A percentile compares a stretch with the other conserved stretches of the same genome.
Evolutionary conservation across 2,329 filamentous ascomycete genomes (phyloP).

Genomic region (Pestalotiopsis sp.): DNA sequence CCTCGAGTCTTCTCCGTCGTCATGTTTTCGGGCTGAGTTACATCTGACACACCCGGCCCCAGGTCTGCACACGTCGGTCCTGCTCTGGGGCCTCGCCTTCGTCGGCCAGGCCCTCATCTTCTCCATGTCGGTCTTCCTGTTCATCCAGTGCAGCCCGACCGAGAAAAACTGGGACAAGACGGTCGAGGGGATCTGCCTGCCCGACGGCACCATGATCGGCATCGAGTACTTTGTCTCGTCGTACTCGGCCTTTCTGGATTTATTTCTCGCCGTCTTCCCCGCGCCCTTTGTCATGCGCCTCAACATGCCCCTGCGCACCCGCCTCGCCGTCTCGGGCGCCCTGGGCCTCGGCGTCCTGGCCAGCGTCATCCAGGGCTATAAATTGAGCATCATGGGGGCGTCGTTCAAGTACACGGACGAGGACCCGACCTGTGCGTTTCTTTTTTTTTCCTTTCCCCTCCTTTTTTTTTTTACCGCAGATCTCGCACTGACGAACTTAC

Average conservation of each 20-base stretch:
- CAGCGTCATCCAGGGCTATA: slow-evolving; percentile 7
- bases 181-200: not conserved
- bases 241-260: slow-evolving; percentile 1
- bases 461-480: not conserved
- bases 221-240: slow-evolving; percentile 10
- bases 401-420: not conserved
- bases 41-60: too few species aligned
- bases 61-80: not conserved
- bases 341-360: slow-evolving; percentile 1
- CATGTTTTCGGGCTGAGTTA: too few species aligned
- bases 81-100: slow-evolving; percentile 3
- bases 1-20: too few species aligned
- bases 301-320: slow-evolving; percentile 2
- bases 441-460: not conserved
- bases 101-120: slow-evolving; percentile 7
- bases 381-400: not conserved
- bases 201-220: not conserved
- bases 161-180: slow-evolving; percentile 5
- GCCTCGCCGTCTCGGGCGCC: not conserved
- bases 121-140: slow-evolving; percentile 8
- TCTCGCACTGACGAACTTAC: not conserved
- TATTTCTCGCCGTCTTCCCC: not conserved
- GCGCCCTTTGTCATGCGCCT: slow-evolving; percentile 6
- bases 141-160: slow-evolving; percentile 4
- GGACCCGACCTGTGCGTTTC: slow-evolving; percentile 2